Evolutionary conservation across 2,329 filamentous ascomycete species (phyloP).

Genomic region (Fusarium citri): DNA sequence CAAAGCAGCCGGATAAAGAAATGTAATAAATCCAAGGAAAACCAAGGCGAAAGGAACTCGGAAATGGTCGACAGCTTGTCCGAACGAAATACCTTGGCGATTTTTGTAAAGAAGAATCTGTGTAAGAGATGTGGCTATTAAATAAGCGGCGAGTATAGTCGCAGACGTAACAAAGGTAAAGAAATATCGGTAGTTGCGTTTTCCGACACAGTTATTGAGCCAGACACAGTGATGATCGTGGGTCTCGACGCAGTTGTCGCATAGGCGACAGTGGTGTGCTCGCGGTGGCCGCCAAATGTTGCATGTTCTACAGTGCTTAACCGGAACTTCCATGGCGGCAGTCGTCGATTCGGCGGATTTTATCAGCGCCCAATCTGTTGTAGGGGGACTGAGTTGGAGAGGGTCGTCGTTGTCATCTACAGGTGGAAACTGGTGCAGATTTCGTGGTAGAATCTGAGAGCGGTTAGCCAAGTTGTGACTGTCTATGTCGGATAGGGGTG

Average conservation of each 20-base stretch:
- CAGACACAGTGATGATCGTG: conserved; percentile 99
- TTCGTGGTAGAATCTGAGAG: conserved; percentile 87
- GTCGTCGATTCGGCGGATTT: conserved; percentile 79
- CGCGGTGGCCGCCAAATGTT: conserved; percentile 97
- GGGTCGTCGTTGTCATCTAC: conserved; percentile 81
- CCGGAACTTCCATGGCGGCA: conserved; percentile 96
- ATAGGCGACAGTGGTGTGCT: conserved; percentile 94
- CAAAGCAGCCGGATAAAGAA: conserved; percentile 84
- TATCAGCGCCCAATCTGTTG: conserved; percentile 94
- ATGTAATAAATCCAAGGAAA: conserved; percentile 80
- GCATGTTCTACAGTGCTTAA: conserved; percentile 98
- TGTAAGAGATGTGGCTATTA: conserved; percentile 81
- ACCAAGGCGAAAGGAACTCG: conserved; percentile 89
- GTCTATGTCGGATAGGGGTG: not conserved
- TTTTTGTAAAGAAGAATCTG: conserved; percentile 81
- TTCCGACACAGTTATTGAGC: conserved; percentile 98
- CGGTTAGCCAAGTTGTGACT: conserved; percentile 23
- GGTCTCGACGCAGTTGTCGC: conserved; percentile 96
- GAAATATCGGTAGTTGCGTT: conserved; percentile 98
- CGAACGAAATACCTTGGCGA: conserved; percentile 74
- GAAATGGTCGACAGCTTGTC: conserved; percentile 74
- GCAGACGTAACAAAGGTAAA: conserved; percentile 87
- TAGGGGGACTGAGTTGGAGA: conserved; percentile 82
- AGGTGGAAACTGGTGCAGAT: conserved; percentile 89
- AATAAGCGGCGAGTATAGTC: conserved; percentile 80